phyloP scores from a whole-genome alignment of 2,329 filamentous ascomycete genomes.

The Mollisiaceae sp. region DNA sequence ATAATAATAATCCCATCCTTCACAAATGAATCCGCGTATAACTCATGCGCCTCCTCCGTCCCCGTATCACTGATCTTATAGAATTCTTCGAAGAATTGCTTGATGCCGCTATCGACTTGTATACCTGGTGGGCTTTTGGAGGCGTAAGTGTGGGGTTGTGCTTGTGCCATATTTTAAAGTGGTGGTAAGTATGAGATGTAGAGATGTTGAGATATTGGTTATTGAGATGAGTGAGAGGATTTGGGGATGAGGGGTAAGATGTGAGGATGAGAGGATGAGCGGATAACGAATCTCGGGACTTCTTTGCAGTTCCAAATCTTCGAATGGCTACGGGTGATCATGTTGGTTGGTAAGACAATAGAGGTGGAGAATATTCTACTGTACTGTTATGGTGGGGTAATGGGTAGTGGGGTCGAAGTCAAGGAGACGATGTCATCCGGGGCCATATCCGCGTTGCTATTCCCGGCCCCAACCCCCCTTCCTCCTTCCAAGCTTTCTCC shows the following conservation, averaged over 20 bases:
- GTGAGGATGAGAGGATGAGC: neutral
- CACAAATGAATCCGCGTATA: slow-evolving; percentile 54
- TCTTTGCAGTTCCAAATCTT: too few relatives aligned
- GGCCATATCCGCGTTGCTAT: neutral
- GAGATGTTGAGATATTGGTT: neutral
- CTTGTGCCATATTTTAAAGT: slow-evolving; percentile 9
- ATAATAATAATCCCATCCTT: slow-evolving; percentile 56
- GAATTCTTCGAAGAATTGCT: slow-evolving; percentile 71
- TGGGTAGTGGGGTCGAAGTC: slow-evolving; percentile 2
- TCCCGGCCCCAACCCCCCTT: slow-evolving; percentile 1
- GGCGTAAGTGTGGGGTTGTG: slow-evolving; percentile 18
- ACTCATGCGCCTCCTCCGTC: slow-evolving; percentile 51
- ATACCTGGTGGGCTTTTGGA: slow-evolving; percentile 27
- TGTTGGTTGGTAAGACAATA: neutral
- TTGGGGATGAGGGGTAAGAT: neutral
- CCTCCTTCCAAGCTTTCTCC: neutral
- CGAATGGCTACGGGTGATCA: neutral
- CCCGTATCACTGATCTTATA: slow-evolving; percentile 60
- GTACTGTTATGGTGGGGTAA: neutral
- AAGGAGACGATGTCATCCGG: slow-evolving; percentile 3
- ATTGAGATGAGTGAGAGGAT: neutral
- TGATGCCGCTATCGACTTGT: slow-evolving; percentile 61
- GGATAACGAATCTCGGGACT: neutral
- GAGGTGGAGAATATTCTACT: neutral
- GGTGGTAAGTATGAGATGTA: neutral